Base-by-base conservation (phyloP, 2,329 filamentous ascomycete species). In the Botrytis squamosa region DNA sequence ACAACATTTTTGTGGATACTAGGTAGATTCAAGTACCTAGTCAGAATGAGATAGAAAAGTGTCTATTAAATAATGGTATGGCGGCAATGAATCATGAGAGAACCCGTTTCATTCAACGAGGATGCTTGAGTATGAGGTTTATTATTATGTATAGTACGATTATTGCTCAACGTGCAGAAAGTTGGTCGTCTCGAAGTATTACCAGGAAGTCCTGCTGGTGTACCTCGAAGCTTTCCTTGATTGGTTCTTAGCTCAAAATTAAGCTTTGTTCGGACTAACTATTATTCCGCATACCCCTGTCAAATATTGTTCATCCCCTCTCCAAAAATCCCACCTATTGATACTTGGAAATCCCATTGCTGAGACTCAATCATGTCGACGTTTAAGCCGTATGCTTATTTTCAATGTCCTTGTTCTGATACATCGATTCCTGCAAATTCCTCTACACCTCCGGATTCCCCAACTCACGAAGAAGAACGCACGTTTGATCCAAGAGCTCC, bases 401-500 rank as follows among this genome's bases (percentile, higher is more conserved):
- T 91, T 42, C 89, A 90, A 81, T 91, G 89, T 79, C 90, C 89
- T 63, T 91, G 89, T 80, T 88, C 88, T 55, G 87, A 89, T 72
- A 80, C 83, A 16, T 83, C 84, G 10, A 79, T 68, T 18, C 76
- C 77, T 69, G 68, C 74, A 14, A 77, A 73, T 46, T 77, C 83
- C 59, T 83, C 83, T 70, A 81, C 81, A 55, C 76, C 76, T 16
- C 69, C 77, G 9, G 76, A 79, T 46, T 79, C 82, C 12, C 80
- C 82, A 59, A 83, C 81, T 72, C 90, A 93, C 69, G 90, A 93
- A 74, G 92, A 94, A 77, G 93, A 93, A 74, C 87, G 88, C 75
- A 92, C 93, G 6, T 97, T 99, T 82, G 93, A 99, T 81, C 94
- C 96, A 3, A 90, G 92, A 78, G 91, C 91, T 75, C 89, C 93